Evolutionary conservation across 768 basidiomycete species (phyloP).

Genomic region (Trametes gibbosa): DNA sequence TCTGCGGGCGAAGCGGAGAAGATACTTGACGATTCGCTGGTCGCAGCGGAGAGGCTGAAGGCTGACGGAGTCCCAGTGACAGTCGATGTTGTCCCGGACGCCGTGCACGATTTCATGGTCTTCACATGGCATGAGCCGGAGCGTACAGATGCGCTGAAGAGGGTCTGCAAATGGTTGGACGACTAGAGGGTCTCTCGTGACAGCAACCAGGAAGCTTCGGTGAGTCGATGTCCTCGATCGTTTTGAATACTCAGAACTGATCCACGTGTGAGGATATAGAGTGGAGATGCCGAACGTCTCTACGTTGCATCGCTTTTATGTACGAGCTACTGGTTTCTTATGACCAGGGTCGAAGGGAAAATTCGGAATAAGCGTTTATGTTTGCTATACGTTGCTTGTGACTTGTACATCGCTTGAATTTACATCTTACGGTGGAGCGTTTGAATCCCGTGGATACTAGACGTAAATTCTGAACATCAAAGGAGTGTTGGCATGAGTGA

Average conservation of each 20-base stretch:
- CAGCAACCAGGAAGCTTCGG: neutral
- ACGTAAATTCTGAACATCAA: too few relatives aligned
- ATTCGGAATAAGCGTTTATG: too few relatives aligned
- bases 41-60: constrained; percentile 2
- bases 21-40: constrained; percentile 13
- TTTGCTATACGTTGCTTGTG: too few relatives aligned
- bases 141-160: constrained; percentile 18
- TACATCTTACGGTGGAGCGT: too few relatives aligned
- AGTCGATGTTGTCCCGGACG: constrained; percentile 27
- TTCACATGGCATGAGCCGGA: constrained; percentile 28
- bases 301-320: neutral
- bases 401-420: too few relatives aligned
- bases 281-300: too few relatives aligned
- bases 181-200: neutral
- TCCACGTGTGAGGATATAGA: too few relatives aligned
- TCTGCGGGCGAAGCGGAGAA: constrained; percentile 30
- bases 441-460: too few relatives aligned
- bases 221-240: neutral
- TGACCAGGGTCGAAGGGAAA: too few relatives aligned
- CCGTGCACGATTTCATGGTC: constrained; percentile 29
- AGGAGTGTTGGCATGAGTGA: too few relatives aligned
- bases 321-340: too few relatives aligned
- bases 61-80: constrained; percentile 14
- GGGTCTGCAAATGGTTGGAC: constrained; percentile 7
- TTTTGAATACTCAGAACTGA: neutral